Percentiles rank a stretch among this genome's conserved stretches.
These are phyloP conservation scores for Fomitiporia mediterranea DNA, from an alignment of 1,284 basidiomycete species.

Conservation along the genomic window DNA sequence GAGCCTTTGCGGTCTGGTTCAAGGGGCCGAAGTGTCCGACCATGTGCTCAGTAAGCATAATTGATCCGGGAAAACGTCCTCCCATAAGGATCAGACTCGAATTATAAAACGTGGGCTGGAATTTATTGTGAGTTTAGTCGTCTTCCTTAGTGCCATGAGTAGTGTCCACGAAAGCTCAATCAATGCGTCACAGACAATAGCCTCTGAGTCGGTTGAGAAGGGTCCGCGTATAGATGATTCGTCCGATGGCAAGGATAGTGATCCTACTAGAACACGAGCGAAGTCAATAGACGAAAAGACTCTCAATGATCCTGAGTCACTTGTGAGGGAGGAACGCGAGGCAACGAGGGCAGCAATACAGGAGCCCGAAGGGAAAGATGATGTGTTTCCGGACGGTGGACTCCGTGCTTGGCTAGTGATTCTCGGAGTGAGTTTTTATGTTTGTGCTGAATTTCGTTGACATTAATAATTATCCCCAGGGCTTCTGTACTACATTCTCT, in stretches of 20 bases:
- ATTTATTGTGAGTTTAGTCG: no score
- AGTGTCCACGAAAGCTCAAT: not conserved
- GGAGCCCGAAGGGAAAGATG: constrained; percentile 13
- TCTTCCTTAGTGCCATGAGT: not conserved
- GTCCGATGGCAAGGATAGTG: not conserved
- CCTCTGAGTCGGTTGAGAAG: not conserved
- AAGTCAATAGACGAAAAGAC: constrained; percentile 13
- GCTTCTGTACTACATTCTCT: constrained; percentile 28
- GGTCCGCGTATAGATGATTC: not conserved
- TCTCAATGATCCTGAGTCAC: constrained; percentile 16
- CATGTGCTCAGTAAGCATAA: no score
- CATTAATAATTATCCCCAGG: constrained; percentile 18
- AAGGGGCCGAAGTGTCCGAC: no score
- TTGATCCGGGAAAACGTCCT: no score
- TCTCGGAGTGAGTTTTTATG: constrained; percentile 31
- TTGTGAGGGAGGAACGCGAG: constrained; percentile 18
- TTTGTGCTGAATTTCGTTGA: not conserved
- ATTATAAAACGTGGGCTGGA: no score
- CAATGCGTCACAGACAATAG: not conserved
- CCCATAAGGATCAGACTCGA: no score
- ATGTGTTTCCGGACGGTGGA: constrained; percentile 36
- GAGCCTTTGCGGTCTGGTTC: no score
- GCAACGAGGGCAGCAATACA: constrained; percentile 18
- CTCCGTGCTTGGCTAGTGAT: constrained; percentile 37
- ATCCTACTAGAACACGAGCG: not conserved